phyloP scores from a whole-genome alignment of 305 asterid genomes.

The Fraxinus angustifolia region DNA sequence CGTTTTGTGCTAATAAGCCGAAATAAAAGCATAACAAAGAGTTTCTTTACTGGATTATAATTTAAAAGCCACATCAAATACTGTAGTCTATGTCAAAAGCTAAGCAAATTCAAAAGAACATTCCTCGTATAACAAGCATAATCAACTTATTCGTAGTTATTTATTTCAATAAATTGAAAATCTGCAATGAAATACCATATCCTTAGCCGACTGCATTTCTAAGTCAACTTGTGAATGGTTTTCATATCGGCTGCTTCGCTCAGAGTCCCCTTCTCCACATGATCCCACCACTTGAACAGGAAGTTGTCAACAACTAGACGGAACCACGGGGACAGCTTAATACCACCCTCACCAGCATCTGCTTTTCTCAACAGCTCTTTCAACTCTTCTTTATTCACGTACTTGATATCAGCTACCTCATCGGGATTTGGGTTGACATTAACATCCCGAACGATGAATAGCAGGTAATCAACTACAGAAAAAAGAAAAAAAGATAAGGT shows the following conservation, averaged over 20 bases:
- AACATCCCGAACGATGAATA: conserved; percentile 78
- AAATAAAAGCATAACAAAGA: neutral
- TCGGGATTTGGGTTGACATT: conserved; percentile 75
- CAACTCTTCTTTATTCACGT: conserved; percentile 67
- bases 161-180: neutral
- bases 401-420: conserved; percentile 77
- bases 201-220: conserved; percentile 11
- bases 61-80: neutral
- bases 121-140: neutral
- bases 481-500: neutral
- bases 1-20: too few species aligned
- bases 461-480: conserved; percentile 86
- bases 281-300: conserved; percentile 98
- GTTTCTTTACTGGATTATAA: neutral
- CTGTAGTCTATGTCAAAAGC: neutral
- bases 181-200: neutral
- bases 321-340: conserved; percentile 97
- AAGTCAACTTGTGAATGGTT: conserved; percentile 72
- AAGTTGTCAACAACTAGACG: conserved; percentile 80
- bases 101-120: neutral
- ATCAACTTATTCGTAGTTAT: neutral
- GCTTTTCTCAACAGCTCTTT: conserved; percentile 83
- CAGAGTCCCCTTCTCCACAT: conserved; percentile 79
- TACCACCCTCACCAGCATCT: conserved; percentile 84
- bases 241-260: conserved; percentile 71